Evolutionary conservation across 768 basidiomycete species (phyloP).

Genomic region (Boletus rubropictus): DNA sequence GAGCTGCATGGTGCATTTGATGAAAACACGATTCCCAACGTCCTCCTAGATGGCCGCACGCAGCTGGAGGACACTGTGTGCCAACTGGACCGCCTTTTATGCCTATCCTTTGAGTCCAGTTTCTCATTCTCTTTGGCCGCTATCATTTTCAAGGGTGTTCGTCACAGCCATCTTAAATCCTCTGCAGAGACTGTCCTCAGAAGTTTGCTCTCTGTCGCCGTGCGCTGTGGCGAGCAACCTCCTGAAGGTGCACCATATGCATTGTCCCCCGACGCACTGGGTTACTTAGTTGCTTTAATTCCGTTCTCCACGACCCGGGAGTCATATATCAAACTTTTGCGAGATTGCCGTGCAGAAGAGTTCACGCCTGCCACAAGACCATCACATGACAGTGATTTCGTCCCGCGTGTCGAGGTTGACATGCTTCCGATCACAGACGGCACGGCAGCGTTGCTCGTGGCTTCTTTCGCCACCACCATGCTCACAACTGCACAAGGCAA

Average conservation of each 20-base stretch:
- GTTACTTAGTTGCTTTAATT: conserved; percentile 75
- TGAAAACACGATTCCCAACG: conserved; percentile 43
- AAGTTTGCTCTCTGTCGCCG: conserved; percentile 57
- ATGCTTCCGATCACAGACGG: conserved; percentile 59
- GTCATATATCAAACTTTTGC: conserved; percentile 55
- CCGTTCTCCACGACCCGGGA: conserved; percentile 56
- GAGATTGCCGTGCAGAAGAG: conserved; percentile 54
- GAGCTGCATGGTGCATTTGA: conserved; percentile 55
- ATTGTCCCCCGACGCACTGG: conserved; percentile 57
- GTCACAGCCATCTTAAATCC: conserved; percentile 58
- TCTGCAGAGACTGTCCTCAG: conserved; percentile 58
- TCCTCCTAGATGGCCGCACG: conserved; percentile 59
- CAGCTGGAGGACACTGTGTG: conserved; percentile 61
- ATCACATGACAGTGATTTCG: conserved; percentile 39
- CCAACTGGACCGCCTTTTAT: conserved; percentile 68
- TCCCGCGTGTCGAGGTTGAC: conserved; percentile 50
- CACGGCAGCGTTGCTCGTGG: conserved; percentile 62
- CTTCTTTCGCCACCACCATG: conserved; percentile 73
- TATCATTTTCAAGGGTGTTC: conserved; percentile 81
- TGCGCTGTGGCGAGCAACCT: conserved; percentile 34
- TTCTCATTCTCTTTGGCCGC: conserved; percentile 81
- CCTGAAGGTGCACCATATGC: conserved; percentile 39
- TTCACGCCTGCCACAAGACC: conserved; percentile 34
- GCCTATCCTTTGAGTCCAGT: conserved; percentile 69
- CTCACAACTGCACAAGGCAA: conserved; percentile 71